Evolutionary conservation across 2,329 filamentous ascomycete genomes (phyloP).

Genomic region (Coniella lustricola): DNA sequence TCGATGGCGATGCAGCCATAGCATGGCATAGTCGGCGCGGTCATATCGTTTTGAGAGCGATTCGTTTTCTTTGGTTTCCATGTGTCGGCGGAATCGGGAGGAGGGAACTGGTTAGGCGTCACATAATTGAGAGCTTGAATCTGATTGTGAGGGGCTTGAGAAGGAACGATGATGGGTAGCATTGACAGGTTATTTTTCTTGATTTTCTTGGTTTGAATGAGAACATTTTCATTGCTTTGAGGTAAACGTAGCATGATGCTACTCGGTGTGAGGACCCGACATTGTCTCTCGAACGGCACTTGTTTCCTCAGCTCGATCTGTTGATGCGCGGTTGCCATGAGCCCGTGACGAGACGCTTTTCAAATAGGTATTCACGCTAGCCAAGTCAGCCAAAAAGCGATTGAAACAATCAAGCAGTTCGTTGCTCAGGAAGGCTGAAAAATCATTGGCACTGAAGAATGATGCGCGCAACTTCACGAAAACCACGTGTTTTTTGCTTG

Average conservation of each 20-base stretch:
- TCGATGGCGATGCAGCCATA: neutral
- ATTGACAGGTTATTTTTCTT: constrained; percentile 10
- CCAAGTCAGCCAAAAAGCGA: constrained; percentile 8
- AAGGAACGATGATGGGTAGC: constrained; percentile 4
- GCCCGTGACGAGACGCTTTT: neutral
- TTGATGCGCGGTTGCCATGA: neutral
- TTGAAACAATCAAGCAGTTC: neutral
- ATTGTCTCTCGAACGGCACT: neutral
- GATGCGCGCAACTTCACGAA: constrained; percentile 7
- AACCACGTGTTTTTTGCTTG: neutral
- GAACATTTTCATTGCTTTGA: no score
- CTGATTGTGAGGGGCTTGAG: constrained; percentile 5
- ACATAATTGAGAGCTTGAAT: constrained; percentile 8
- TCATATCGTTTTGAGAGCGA: constrained; percentile 3
- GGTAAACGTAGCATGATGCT: no score
- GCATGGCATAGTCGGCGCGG: constrained; percentile 8
- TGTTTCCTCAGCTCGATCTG: neutral
- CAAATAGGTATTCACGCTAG: constrained; percentile 5
- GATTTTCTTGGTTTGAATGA: neutral
- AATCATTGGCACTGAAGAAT: neutral
- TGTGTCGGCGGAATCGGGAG: constrained; percentile 3
- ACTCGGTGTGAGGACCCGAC: no score
- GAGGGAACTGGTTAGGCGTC: constrained; percentile 2
- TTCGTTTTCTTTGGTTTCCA: constrained; percentile 1
- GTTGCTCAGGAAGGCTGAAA: constrained; percentile 4